Conservation (phyloP, 495 filamentous ascomycete species). For the Penicillium roqueforti region DNA sequence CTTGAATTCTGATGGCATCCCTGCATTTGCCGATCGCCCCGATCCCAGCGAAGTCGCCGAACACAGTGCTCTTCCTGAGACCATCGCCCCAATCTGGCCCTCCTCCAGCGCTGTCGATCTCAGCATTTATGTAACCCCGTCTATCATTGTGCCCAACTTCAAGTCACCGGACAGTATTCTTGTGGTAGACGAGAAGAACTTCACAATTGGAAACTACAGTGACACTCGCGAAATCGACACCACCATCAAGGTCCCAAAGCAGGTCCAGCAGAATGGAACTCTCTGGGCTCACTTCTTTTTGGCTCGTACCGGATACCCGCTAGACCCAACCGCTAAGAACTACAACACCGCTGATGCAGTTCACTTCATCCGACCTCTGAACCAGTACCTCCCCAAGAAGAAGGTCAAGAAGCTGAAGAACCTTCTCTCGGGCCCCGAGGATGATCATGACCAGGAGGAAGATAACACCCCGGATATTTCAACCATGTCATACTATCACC, state of each 20-base stretch:
- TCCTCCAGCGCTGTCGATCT: constrained; percentile 74
- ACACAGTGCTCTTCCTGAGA: constrained; percentile 71
- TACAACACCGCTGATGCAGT: constrained; percentile 74
- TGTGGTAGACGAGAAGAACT: constrained; percentile 74
- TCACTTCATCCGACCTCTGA: constrained; percentile 80
- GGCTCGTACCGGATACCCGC: constrained; percentile 61
- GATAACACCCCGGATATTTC: constrained; percentile 54
- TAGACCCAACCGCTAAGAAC: constrained; percentile 67
- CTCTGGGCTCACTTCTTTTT: constrained; percentile 93
- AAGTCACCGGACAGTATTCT: constrained; percentile 52
- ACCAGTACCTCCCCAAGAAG: constrained; percentile 87
- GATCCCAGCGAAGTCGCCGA: constrained; percentile 53
- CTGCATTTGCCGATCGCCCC: constrained; percentile 63
- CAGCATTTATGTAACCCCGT: constrained; percentile 75
- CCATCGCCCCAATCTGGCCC: constrained; percentile 85
- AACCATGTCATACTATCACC: constrained; percentile 86
- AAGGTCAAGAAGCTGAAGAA: constrained; percentile 89
- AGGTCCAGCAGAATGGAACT: constrained; percentile 88
- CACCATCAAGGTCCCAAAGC: constrained; percentile 69
- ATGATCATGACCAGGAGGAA: constrained; percentile 48
- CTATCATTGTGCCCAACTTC: constrained; percentile 63
- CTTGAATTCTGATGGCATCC: constrained; percentile 51
- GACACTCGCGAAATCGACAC: constrained; percentile 76
- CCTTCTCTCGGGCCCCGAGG: constrained; percentile 59
- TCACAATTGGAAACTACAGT: constrained; percentile 73